A percentile compares a stretch with the other conserved stretches of the same genome.
Conservation (phyloP, 2,329 filamentous ascomycete species). For the Podosphaera xanthii region DNA sequence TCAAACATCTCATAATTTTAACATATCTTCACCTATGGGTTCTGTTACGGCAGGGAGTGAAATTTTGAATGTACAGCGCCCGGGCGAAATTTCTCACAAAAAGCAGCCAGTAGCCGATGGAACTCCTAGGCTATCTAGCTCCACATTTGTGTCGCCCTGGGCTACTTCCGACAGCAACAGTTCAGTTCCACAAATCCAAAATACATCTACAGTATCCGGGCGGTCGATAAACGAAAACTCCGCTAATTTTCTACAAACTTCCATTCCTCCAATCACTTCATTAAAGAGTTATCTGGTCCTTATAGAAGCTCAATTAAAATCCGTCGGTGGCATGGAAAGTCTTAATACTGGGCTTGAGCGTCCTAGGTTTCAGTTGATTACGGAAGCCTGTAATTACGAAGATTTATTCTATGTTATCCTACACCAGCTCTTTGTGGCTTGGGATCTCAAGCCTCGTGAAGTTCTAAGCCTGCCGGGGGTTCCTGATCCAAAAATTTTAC, state of each 20-base stretch:
- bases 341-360: conserved; percentile 19
- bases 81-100: not conserved
- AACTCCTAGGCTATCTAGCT: not conserved
- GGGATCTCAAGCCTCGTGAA: conserved; percentile 17
- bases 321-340: conserved; percentile 8
- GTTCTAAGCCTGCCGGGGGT: conserved; percentile 18
- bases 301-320: conserved; percentile 11
- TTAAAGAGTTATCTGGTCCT: conserved; percentile 8
- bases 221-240: not conserved
- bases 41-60: not conserved
- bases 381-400: conserved; percentile 27
- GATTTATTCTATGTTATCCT: conserved; percentile 43
- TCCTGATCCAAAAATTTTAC: conserved; percentile 7
- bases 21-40: not conserved
- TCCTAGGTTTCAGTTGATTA: conserved; percentile 30
- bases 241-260: not conserved
- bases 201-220: not conserved
- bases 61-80: not conserved
- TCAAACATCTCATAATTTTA: not conserved
- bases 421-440: conserved; percentile 41
- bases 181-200: not conserved
- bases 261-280: conserved; percentile 6
- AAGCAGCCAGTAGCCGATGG: not conserved
- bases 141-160: not conserved
- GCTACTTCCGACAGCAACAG: not conserved